Conservation (phyloP, 2,329 filamentous ascomycete species). For the Volutella citrinella region DNA sequence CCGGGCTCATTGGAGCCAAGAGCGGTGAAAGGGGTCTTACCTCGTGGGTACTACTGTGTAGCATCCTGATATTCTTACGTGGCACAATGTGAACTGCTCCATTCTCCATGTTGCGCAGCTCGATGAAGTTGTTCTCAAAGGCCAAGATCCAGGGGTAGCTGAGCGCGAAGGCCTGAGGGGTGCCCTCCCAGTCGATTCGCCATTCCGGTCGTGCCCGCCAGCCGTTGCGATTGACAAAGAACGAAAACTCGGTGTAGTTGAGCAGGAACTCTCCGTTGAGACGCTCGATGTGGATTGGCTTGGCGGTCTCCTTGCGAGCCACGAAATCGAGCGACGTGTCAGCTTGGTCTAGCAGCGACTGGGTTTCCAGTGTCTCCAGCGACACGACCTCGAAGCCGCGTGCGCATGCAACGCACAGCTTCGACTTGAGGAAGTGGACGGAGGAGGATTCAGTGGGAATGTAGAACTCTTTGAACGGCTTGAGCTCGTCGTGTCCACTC, state of each 20-base stretch:
- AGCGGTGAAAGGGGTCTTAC: no score
- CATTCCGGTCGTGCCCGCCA: constrained; percentile 96
- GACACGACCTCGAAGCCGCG: constrained; percentile 96
- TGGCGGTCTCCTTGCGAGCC: constrained; percentile 86
- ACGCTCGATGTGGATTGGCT: constrained; percentile 94
- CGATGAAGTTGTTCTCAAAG: constrained; percentile 96
- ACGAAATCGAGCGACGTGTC: constrained; percentile 98
- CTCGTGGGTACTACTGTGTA: constrained; percentile 96
- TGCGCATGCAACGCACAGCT: constrained; percentile 92
- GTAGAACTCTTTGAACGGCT: constrained; percentile 98
- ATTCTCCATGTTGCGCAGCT: constrained; percentile 92
- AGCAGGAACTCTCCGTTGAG: constrained; percentile 96
- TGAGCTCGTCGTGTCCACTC: constrained; percentile 86
- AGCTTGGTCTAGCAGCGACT: constrained; percentile 93
- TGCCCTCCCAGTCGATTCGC: constrained; percentile 97
- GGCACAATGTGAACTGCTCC: constrained; percentile 94
- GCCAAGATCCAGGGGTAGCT: constrained; percentile 96
- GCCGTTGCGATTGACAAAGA: constrained; percentile 98
- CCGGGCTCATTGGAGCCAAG: no score
- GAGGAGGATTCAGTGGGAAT: constrained; percentile 98
- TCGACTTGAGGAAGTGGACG: constrained; percentile 95
- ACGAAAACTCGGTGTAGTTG: constrained; percentile 98
- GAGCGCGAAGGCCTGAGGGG: constrained; percentile 85
- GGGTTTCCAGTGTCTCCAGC: constrained; percentile 94
- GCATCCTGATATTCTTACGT: constrained; percentile 94